Evolutionary conservation across 257 asterid species (phyloP).

Genomic region (Penstemon davidsonii): DNA sequence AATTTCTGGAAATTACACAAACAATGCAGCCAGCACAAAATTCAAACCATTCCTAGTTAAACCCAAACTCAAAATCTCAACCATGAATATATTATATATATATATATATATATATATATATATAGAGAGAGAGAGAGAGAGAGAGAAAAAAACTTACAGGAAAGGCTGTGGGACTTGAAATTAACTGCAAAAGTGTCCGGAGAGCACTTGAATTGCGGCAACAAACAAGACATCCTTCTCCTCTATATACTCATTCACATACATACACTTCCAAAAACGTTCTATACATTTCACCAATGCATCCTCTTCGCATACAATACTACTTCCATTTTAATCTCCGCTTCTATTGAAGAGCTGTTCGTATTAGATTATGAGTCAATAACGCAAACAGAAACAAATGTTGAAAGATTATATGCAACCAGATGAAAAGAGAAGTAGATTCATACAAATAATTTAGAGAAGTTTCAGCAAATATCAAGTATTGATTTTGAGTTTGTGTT

Average conservation of each 20-base stretch:
- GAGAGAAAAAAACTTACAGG: slow-evolving; percentile 65
- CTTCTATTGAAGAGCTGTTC: slow-evolving; percentile 5
- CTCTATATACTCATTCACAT: slow-evolving; percentile 29
- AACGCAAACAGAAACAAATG: slow-evolving; percentile 17
- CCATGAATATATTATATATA: no score
- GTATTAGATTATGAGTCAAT: slow-evolving; percentile 20
- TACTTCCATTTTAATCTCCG: neutral
- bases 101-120: slow-evolving; percentile 26
- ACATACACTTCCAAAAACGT: slow-evolving; percentile 19
- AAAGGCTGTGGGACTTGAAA: slow-evolving; percentile 55
- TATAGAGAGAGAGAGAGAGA: neutral
- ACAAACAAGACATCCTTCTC: slow-evolving; percentile 75
- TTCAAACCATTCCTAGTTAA: neutral
- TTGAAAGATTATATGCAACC: neutral
- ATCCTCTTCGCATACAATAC: slow-evolving; percentile 7
- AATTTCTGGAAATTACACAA: neutral
- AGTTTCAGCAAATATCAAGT: neutral
- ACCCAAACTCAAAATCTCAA: slow-evolving; percentile 13
- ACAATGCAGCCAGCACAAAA: slow-evolving; percentile 28
- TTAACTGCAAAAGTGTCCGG: slow-evolving; percentile 73
- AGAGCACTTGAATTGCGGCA: slow-evolving; percentile 93
- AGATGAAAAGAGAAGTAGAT: slow-evolving; percentile 1
- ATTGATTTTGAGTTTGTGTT: neutral
- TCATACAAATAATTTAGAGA: neutral
- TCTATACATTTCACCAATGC: slow-evolving; percentile 18